phyloP scores from a whole-genome alignment of 345 rosid genomes.

The Salix purpurea region DNA sequence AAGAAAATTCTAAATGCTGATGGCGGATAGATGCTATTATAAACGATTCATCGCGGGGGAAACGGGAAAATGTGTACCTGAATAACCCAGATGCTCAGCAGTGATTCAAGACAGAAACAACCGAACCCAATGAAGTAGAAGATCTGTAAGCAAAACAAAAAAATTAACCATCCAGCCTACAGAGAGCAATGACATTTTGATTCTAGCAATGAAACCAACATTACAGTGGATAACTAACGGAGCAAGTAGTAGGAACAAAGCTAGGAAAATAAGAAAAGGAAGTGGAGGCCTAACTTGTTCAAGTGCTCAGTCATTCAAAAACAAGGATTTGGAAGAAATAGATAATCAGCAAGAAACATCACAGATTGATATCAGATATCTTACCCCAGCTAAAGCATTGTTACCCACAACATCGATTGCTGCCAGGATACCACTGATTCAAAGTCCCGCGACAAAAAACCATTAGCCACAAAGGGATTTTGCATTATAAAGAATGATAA shows the following conservation, averaged over 20 bases:
- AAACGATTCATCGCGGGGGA: neutral
- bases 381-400: conserved; percentile 27
- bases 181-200: neutral
- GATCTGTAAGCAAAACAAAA: conserved; percentile 15
- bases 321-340: neutral
- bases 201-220: neutral
- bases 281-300: neutral
- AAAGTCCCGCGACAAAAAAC: neutral
- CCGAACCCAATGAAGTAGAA: conserved; percentile 35
- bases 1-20: no score
- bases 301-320: neutral
- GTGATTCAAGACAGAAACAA: conserved; percentile 23
- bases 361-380: neutral
- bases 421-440: conserved; percentile 29
- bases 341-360: neutral
- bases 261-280: neutral
- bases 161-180: neutral
- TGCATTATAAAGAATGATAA: neutral
- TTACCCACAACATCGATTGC: conserved; percentile 23
- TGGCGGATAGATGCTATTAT: neutral
- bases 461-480: conserved; percentile 4
- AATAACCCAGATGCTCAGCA: conserved; percentile 31
- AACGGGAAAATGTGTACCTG: conserved; percentile 14
- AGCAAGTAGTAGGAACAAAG: neutral
- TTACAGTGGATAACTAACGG: neutral